phyloP scores from a whole-genome alignment of 805 yeast species.

The Cyberlindnera saturnus region DNA sequence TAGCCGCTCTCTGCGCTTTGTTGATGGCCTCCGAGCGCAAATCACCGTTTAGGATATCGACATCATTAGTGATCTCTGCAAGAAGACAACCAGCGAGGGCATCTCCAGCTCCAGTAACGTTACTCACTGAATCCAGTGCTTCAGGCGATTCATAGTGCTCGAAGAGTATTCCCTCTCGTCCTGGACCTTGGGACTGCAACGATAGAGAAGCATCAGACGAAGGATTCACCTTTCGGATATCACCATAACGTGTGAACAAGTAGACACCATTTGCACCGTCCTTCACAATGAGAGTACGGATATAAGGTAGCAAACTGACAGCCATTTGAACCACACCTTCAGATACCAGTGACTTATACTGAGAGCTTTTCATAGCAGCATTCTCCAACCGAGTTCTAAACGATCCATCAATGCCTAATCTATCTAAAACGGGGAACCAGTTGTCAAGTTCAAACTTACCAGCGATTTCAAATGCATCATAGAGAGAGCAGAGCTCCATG shows the following conservation, averaged over 20 bases:
- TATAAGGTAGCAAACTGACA: constrained; percentile 66
- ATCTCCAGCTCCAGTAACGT: constrained; percentile 90
- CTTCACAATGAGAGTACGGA: constrained; percentile 61
- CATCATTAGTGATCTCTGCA: constrained; percentile 4
- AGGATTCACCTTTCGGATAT: constrained; percentile 2
- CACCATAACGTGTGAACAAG: constrained; percentile 28
- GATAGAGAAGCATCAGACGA: constrained; percentile 9
- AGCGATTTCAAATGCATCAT: constrained; percentile 38
- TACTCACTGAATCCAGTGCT: constrained; percentile 36
- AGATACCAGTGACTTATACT: constrained; percentile 24
- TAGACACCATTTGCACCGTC: constrained; percentile 63
- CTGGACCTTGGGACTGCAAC: constrained; percentile 7
- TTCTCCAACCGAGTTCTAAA: constrained; percentile 42
- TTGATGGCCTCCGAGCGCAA: constrained; percentile 6
- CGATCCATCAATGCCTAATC: constrained; percentile 40
- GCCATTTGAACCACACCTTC: constrained; percentile 59
- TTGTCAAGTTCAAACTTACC: constrained; percentile 42
- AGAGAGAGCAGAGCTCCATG: constrained; percentile 52
- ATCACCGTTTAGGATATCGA: constrained; percentile 1
- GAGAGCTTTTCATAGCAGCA: constrained; percentile 18
- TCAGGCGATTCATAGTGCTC: constrained; percentile 50
- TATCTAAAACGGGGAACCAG: constrained; percentile 76
- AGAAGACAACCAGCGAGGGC: constrained; percentile 63
- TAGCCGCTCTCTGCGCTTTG: constrained; percentile 25
- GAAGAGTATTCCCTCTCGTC: constrained; percentile 39